Conservation (phyloP, 164 flowering plant species). For the Vitis vinifera region ASM3070453v1 NC_081811.1:21242001-21242500, state of each 20-base stretch:
- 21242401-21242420: too few species aligned
- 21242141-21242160: conserved; percentile 93
- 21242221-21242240: background rate
- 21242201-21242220: background rate
- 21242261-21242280: background rate
- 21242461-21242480: too few species aligned
- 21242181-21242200: conserved; percentile 56
- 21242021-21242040: background rate
- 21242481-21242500: too few species aligned
- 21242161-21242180: conserved; percentile 83
- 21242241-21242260: background rate
- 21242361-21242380: too few species aligned
- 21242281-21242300: background rate
- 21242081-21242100: conserved; percentile 92
- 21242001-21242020: background rate
- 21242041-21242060: conserved; percentile 32
- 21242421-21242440: background rate
- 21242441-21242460: too few species aligned
- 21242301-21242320: background rate
- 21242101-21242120: conserved; percentile 93
- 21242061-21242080: conserved; percentile 89
- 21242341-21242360: too few species aligned
- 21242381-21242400: too few species aligned
- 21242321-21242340: background rate
- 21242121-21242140: conserved; percentile 85